Evolutionary conservation across 495 filamentous ascomycete species (phyloP).

Genomic region (Neurospora hispaniola): DNA sequence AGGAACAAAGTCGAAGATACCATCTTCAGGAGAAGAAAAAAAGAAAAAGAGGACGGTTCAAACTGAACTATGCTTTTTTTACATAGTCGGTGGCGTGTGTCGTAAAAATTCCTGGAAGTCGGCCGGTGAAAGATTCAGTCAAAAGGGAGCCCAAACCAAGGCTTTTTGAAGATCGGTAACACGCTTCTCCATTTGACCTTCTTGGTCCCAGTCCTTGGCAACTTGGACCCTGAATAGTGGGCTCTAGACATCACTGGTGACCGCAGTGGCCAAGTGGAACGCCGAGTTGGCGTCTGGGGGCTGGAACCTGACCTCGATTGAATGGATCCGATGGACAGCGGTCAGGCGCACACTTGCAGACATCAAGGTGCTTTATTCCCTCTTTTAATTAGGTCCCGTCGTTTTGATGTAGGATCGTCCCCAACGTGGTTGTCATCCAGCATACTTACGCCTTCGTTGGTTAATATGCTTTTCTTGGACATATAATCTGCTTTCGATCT

Average conservation of each 20-base stretch:
- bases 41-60: neutral
- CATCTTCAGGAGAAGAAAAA: neutral
- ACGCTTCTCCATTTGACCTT: neutral
- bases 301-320: neutral
- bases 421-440: neutral
- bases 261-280: neutral
- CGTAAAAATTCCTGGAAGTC: neutral
- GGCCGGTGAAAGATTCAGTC: neutral
- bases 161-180: neutral
- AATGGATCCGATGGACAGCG: neutral
- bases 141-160: slow-evolving; percentile 7
- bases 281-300: neutral
- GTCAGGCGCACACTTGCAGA: neutral
- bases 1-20: neutral
- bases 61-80: neutral
- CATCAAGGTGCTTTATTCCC: neutral
- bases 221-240: slow-evolving; percentile 8
- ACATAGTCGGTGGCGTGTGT: slow-evolving; percentile 3
- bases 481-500: neutral
- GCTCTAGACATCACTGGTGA: neutral
- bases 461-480: neutral
- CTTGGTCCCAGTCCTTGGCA: neutral
- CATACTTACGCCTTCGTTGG: neutral
- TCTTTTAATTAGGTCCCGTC: neutral
- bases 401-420: neutral